phyloP scores from a whole-genome alignment of 345 rosid species.

The Hypericum perforatum region DNA sequence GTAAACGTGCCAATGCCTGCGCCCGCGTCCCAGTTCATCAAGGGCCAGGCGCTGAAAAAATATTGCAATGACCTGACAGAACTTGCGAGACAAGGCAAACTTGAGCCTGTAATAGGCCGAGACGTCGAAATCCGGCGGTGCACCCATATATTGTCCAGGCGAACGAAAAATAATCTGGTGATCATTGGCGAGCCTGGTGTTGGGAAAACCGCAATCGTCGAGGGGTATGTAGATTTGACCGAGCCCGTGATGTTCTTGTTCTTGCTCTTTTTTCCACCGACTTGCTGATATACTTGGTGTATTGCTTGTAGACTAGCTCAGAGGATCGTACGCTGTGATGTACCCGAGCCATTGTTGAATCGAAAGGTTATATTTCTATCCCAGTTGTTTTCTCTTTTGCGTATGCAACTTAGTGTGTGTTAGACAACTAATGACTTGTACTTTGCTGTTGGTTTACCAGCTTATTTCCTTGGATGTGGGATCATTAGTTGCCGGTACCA shows the following conservation, averaged over 20 bases:
- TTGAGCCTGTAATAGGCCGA: constrained; percentile 20
- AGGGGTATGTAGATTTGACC: constrained; percentile 14
- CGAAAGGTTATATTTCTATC: too few relatives aligned
- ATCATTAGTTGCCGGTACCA: constrained; percentile 17
- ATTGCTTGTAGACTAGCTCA: too few relatives aligned
- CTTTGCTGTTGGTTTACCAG: constrained; percentile 2
- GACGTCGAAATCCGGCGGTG: constrained; percentile 8
- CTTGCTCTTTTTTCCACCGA: too few relatives aligned
- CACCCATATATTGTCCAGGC: constrained; percentile 14
- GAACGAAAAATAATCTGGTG: constrained; percentile 24
- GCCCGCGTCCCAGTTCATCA: constrained; percentile 45
- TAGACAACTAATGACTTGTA: background rate
- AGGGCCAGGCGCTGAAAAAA: constrained; percentile 69
- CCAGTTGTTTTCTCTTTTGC: too few relatives aligned
- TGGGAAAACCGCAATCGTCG: constrained; percentile 23
- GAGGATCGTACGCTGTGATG: too few relatives aligned
- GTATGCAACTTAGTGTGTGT: too few relatives aligned
- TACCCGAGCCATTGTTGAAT: too few relatives aligned
- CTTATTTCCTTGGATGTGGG: constrained; percentile 24
- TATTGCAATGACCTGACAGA: constrained; percentile 85
- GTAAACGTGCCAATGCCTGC: too few relatives aligned
- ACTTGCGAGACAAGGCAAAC: constrained; percentile 17
- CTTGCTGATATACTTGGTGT: too few relatives aligned
- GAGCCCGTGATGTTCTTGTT: too few relatives aligned
- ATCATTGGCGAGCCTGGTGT: constrained; percentile 29